Base-by-base conservation (phyloP, 345 rosid species). In the Boechera stricta region DNA sequence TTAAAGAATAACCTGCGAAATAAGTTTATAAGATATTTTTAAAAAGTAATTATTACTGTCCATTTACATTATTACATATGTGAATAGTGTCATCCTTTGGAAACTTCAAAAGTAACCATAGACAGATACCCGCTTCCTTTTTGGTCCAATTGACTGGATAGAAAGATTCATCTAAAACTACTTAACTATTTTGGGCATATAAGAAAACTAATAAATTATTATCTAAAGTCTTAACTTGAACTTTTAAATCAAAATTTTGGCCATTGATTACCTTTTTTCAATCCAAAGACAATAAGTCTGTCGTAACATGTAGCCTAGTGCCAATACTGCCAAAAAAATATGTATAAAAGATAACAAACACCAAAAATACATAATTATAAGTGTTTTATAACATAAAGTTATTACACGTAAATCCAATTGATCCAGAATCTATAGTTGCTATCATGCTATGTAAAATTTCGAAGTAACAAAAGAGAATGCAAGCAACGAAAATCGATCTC, bases 81-180 rank as follows among this genome's bases (percentile, higher is more conserved):
- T 52, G 32, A 1, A 18, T 39, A 59, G 41, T 68, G 2, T 68
- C 62, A 59, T 41, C 62, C 55, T 39, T 62, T 53, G 70, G 51
- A 54, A 70, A 54, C 76, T 77, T 64, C 10, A 56, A 77, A 75
- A 71, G 67, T 76, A 69, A 69, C 64, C 57, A 61, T 42, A 52
- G 42, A 41, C 10, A 49, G 10, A 36, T 44, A 71, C 51, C 38
- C 72, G 18, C 59, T 55, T 64, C 59, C 61, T 21, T 39, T 45
- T 71, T 71, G 29, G 39, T 54, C 73, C 53, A 52, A 42, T 4
- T 53, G 60, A 47, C 15, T 51, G 62, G 63, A 48, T 26, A 11
- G 16, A 74, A 62, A 31, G 31, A 13, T 42, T 69, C 42, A 52
- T 69, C n/a, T 69, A 15, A 61, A 10, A 35, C 58, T 36, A 67